A percentile compares a stretch with the other conserved stretches of the same genome.
phyloP scores from a whole-genome alignment of 331 rosid genomes.

The Rosa hybrid region DNA sequence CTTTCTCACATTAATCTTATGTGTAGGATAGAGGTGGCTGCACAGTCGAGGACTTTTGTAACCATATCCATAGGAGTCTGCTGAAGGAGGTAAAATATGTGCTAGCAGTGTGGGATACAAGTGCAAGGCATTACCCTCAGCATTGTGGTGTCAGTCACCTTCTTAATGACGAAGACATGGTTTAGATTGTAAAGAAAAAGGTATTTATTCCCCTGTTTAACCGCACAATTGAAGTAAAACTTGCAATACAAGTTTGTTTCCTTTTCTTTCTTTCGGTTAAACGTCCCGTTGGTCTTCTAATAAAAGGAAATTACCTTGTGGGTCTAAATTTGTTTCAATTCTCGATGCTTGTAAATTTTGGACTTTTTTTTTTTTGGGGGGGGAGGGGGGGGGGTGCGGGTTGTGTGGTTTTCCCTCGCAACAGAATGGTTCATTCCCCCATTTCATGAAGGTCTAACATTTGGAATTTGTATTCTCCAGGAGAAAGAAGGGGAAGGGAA shows the following conservation, averaged over 20 bases:
- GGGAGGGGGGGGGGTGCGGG: too few relatives aligned
- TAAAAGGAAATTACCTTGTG: too few relatives aligned
- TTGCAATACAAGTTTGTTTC: not conserved
- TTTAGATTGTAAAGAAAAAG: constrained; percentile 98
- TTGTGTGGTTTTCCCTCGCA: not conserved
- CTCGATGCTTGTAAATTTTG: too few relatives aligned
- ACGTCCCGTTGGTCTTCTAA: too few relatives aligned
- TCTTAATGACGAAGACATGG: constrained; percentile 89
- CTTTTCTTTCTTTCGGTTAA: not conserved
- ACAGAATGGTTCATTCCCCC: not conserved
- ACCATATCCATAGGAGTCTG: constrained; percentile 94
- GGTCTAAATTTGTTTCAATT: too few relatives aligned
- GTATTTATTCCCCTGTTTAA: constrained; percentile 35
- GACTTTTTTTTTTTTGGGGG: too few relatives aligned
- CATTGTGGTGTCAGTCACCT: constrained; percentile 83
- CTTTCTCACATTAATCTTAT: constrained; percentile 11
- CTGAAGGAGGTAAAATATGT: constrained; percentile 98
- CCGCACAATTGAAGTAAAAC: not conserved
- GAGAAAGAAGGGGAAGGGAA: constrained; percentile 91
- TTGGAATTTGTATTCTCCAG: constrained; percentile 42
- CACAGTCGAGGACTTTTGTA: constrained; percentile 92
- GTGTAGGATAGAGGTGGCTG: constrained; percentile 96
- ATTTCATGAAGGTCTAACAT: constrained; percentile 16
- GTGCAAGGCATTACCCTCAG: constrained; percentile 97
- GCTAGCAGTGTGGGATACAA: constrained; percentile 78